Evolutionary conservation across 2,329 filamentous ascomycete species (phyloP).

Genomic region (Trichoderma atroviride): DNA sequence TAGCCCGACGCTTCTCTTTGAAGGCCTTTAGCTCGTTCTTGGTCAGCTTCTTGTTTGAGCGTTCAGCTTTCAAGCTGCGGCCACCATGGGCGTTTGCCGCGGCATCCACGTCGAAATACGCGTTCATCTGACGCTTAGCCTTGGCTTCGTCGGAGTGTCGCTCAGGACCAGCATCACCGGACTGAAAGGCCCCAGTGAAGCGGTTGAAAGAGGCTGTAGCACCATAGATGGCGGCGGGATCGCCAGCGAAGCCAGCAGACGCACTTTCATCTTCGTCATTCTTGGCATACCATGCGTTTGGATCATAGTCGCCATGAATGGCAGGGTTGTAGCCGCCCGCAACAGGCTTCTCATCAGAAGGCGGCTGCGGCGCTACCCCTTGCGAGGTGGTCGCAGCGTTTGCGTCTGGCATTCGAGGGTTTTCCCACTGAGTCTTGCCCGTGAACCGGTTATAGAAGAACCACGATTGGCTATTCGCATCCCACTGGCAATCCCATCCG

Average conservation of each 20-base stretch:
- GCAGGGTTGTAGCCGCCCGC: conserved; percentile 89
- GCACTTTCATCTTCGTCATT: conserved; percentile 44
- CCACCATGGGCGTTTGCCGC: conserved; percentile 91
- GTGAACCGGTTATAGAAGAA: conserved; percentile 88
- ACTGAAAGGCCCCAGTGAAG: conserved; percentile 84
- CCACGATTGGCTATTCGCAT: conserved; percentile 66
- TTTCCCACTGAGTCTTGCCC: conserved; percentile 77
- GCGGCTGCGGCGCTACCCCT: conserved; percentile 36
- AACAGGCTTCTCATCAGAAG: conserved; percentile 45
- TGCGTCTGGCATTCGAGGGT: conserved; percentile 69
- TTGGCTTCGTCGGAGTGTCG: conserved; percentile 87
- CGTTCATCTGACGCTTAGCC: conserved; percentile 83
- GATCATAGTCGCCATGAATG: conserved; percentile 95
- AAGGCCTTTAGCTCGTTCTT: conserved; percentile 89
- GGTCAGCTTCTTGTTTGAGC: conserved; percentile 78
- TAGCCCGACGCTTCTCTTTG: conserved; percentile 84
- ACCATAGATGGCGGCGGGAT: conserved; percentile 59
- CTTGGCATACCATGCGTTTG: conserved; percentile 90
- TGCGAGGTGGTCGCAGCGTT: conserved; percentile 29
- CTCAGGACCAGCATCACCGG: conserved; percentile 66
- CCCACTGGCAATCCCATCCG: conserved; percentile 84
- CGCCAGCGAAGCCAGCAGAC: conserved; percentile 36
- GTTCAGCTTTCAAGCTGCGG: conserved; percentile 86
- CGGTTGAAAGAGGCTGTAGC: conserved; percentile 83
- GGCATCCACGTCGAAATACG: conserved; percentile 94